Conservation (phyloP, 179 eudicot species). For the Silene noctiflora region DNA sequence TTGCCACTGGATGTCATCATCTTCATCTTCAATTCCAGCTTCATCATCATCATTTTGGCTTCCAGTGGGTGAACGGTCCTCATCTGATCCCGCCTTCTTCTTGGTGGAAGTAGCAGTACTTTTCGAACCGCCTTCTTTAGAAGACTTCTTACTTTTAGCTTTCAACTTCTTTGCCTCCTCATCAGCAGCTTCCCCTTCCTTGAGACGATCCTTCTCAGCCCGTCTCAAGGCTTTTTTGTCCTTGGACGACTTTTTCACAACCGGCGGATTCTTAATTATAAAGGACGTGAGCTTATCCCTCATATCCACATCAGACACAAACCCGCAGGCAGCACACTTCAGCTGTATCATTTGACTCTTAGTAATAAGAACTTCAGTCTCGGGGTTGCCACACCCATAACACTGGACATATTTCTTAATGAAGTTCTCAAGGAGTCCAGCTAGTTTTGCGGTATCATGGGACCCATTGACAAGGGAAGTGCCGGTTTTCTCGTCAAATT, state of each 20-base stretch:
- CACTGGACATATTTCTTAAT: constrained; percentile 79
- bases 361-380: constrained; percentile 61
- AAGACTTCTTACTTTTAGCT: constrained; percentile 45
- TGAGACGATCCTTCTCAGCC: constrained; percentile 78
- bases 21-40: constrained; percentile 26
- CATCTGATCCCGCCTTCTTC: constrained; percentile 75
- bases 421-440: constrained; percentile 68
- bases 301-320: constrained; percentile 75
- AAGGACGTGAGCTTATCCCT: constrained; percentile 80
- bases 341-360: constrained; percentile 59
- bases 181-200: constrained; percentile 85
- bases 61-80: constrained; percentile 55
- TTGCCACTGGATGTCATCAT: constrained; percentile 68
- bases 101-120: constrained; percentile 28
- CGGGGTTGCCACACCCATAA: constrained; percentile 80
- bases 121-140: constrained; percentile 48
- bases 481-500: constrained; percentile 69
- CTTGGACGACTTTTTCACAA: constrained; percentile 54
- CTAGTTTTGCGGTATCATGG: constrained; percentile 66
- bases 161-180: constrained; percentile 66
- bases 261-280: constrained; percentile 81
- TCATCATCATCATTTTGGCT: constrained; percentile 52
- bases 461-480: constrained; percentile 66
- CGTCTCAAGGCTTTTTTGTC: constrained; percentile 79
- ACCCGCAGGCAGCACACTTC: constrained; percentile 77